Base-by-base conservation (phyloP, 192 early-diverging fungal genomes). In the Coemansia sp. region DNA sequence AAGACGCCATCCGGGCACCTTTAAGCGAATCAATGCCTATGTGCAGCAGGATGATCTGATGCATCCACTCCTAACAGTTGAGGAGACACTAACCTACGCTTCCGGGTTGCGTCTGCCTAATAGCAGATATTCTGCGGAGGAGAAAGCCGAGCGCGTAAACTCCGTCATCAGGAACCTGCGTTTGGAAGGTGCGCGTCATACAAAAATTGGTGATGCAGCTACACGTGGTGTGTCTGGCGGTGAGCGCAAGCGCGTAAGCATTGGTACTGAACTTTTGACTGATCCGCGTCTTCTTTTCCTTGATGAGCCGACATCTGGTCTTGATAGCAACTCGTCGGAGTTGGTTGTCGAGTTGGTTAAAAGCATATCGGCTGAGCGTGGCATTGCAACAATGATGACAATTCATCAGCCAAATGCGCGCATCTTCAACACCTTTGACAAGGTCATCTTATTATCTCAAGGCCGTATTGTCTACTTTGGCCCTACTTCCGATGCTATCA, bases 331-430 rank as follows among this genome's bases (percentile, higher is more conserved):
- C 63, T 88, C 87, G 52, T 88, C 90, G 4, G 80, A 84, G 64
- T 74, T 85, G 46, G 75, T 91, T 4, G 85, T 89, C 31, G 81
- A 88, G 71, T 85, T 87, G 17, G 85, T 91, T 54, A 75, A 82
- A 54, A 75, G 84, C 57, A 78, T 93, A 23, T 87, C 89, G 0
- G 71, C 80, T 39, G 75, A 80, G 32, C 76, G 81, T 10, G 73
- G 84, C 31, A 88, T 88, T 25, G 91, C 92, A 5, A 85, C 94
- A 14, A 74, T 97, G 24, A 90, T 93, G 74, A 93, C 91, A 4
- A 93, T 97, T 65, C 95, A 97, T 72, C 94, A 96, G 76, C 95
- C 95, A 20, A 85, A 86, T 51, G 90, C 89, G 5, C 87, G 93
- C 62, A 86, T 94, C 52, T 95, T 90, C 82, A 82, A 84, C 20